These are phyloP conservation scores for Xylariales sp. DNA, from an alignment of 2,329 filamentous ascomycete species.

Conservation along the genomic window DNA sequence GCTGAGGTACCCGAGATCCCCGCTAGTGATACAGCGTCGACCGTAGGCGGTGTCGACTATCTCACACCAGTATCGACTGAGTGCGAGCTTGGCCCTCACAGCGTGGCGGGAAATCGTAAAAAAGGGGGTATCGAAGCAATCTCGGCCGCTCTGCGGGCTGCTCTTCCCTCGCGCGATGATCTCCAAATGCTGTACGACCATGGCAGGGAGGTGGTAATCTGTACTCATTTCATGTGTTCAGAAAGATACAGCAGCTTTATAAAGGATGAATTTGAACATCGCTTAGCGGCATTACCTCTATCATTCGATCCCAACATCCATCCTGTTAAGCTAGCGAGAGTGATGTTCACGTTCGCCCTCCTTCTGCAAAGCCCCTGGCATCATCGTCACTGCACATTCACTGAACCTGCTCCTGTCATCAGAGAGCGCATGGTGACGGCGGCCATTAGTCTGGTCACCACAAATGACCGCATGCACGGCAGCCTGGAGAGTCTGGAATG, in stretches of 20 bases:
- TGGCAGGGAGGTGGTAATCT: too few relatives aligned
- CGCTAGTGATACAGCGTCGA: neutral
- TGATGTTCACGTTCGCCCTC: neutral
- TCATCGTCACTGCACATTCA: neutral
- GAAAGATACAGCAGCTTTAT: neutral
- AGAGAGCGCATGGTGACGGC: slow-evolving; percentile 1
- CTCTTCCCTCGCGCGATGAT: too few relatives aligned
- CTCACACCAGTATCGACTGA: too few relatives aligned
- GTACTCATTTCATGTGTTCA: too few relatives aligned
- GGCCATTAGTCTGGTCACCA: slow-evolving; percentile 30
- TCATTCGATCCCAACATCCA: neutral
- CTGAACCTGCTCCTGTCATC: neutral
- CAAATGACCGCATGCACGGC: slow-evolving; percentile 38
- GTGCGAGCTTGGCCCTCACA: too few relatives aligned
- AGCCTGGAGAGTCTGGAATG: slow-evolving; percentile 44
- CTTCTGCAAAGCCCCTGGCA: neutral
- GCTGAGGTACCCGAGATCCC: neutral
- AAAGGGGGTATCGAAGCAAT: too few relatives aligned
- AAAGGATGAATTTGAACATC: neutral
- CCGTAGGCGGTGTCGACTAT: neutral
- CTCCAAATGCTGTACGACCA: too few relatives aligned
- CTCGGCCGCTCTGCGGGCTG: too few relatives aligned
- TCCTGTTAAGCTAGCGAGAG: neutral
- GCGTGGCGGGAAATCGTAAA: too few relatives aligned
- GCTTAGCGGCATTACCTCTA: neutral